phyloP scores from a whole-genome alignment of 108 stramenopile species.

The Pseudonitzschia delicatissima region DNA sequence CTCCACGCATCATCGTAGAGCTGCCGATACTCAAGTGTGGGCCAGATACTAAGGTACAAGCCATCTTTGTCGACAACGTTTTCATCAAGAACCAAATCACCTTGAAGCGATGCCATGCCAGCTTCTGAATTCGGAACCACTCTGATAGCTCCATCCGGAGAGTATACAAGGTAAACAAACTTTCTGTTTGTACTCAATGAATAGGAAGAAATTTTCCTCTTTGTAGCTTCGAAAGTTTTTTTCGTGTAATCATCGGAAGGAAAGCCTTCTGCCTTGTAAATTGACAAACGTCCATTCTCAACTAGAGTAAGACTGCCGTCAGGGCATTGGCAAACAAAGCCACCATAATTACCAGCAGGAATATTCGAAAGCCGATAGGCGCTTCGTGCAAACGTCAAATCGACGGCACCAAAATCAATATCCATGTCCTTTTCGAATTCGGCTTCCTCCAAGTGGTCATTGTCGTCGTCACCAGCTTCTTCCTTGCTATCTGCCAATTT shows the following conservation, averaged over 20 bases:
- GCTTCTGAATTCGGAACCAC: constrained; percentile 29
- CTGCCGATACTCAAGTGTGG: constrained; percentile 61
- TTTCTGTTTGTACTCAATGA: constrained; percentile 40
- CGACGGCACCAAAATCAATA: constrained; percentile 43
- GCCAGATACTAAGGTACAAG: constrained; percentile 55
- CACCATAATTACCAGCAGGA: constrained; percentile 41
- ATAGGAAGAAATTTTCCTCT: background rate
- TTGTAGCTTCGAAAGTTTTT: constrained; percentile 10
- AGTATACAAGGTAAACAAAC: constrained; percentile 35
- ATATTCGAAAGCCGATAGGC: constrained; percentile 59
- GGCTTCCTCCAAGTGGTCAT: constrained; percentile 10
- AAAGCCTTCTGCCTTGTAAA: constrained; percentile 39
- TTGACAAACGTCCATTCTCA: constrained; percentile 6
- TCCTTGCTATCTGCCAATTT: background rate
- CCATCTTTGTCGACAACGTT: constrained; percentile 40
- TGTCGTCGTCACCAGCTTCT: background rate
- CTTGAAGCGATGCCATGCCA: constrained; percentile 21
- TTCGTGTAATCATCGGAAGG: constrained; percentile 47
- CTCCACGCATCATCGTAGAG: constrained; percentile 76
- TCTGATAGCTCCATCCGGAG: constrained; percentile 23
- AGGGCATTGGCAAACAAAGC: constrained; percentile 46
- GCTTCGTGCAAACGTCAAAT: constrained; percentile 46
- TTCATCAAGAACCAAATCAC: constrained; percentile 21
- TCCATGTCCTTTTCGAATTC: constrained; percentile 40
- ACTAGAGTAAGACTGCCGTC: constrained; percentile 46